phyloP scores from a whole-genome alignment of 805 yeast species.

The Candida michaelii region DNA sequence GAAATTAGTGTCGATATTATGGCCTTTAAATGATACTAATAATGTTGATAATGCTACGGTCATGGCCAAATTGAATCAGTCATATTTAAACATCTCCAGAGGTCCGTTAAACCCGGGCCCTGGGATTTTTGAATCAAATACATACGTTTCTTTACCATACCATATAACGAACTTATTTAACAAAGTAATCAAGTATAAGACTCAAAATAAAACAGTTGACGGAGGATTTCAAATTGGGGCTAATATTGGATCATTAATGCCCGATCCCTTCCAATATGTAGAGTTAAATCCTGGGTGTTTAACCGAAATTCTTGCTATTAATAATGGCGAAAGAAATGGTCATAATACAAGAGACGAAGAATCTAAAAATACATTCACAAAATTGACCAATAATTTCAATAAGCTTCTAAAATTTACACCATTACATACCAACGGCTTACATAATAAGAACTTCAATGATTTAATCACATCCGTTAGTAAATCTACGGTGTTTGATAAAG shows the following conservation, averaged over 20 bases:
- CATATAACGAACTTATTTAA: conserved; percentile 45
- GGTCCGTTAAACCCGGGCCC: conserved; percentile 32
- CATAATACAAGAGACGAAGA: conserved; percentile 11
- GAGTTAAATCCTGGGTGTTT: conserved; percentile 58
- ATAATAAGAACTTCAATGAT: conserved; percentile 7
- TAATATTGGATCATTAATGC: conserved; percentile 48
- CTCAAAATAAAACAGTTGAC: conserved; percentile 35
- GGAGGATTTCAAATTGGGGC: conserved; percentile 54
- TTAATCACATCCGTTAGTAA: conserved; percentile 10
- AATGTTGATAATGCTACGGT: conserved; percentile 1
- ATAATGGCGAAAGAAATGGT: conserved; percentile 10
- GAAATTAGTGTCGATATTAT: conserved; percentile 3
- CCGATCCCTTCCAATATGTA: conserved; percentile 53
- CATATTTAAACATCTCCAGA: conserved; percentile 37
- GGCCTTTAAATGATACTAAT: conserved; percentile 8
- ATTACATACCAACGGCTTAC: not conserved
- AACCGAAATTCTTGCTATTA: conserved; percentile 20
- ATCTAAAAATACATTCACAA: conserved; percentile 29
- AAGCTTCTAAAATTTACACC: conserved; percentile 20
- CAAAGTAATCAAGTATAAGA: conserved; percentile 32
- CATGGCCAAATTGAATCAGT: conserved; percentile 19
- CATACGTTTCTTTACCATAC: conserved; percentile 53
- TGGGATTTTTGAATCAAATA: conserved; percentile 41
- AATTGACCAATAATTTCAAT: conserved; percentile 33
- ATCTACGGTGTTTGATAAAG: conserved; percentile 11